These are phyloP conservation scores for Amanita jacksonii DNA, from an alignment of 768 basidiomycete species.

Conservation along the genomic window DNA sequence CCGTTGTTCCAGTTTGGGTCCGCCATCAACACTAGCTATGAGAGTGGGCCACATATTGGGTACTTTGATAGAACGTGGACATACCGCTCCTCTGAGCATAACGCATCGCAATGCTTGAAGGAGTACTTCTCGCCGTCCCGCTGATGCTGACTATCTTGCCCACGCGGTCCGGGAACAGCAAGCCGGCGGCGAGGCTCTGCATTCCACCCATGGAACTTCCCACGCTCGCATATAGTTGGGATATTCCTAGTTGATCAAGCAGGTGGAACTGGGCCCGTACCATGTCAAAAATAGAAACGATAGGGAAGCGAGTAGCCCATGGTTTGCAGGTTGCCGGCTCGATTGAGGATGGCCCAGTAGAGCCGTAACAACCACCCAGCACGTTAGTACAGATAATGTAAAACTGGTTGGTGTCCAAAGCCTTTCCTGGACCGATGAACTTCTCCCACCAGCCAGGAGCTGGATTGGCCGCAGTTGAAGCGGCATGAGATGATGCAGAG, in stretches of 20 bases:
- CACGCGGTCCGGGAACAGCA: slow-evolving; percentile 83
- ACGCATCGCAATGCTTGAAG: slow-evolving; percentile 90
- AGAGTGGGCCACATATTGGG: neutral
- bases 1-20: slow-evolving; percentile 99
- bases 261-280: slow-evolving; percentile 85
- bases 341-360: slow-evolving; percentile 85
- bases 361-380: slow-evolving; percentile 95
- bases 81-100: slow-evolving; percentile 93
- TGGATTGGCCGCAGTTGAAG: slow-evolving; percentile 67
- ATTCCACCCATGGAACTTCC: slow-evolving; percentile 97
- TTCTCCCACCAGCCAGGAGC: slow-evolving; percentile 97
- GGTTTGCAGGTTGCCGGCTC: slow-evolving; percentile 58
- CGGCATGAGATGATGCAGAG: slow-evolving; percentile 92
- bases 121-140: slow-evolving; percentile 87
- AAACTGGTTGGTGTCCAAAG: slow-evolving; percentile 87
- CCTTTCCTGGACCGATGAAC: slow-evolving; percentile 92
- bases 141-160: slow-evolving; percentile 90
- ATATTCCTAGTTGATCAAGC: slow-evolving; percentile 74
- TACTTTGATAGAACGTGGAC: slow-evolving; percentile 19
- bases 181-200: slow-evolving; percentile 94
- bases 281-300: slow-evolving; percentile 96
- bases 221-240: slow-evolving; percentile 86
- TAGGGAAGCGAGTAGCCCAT: slow-evolving; percentile 88
- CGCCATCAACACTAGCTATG: slow-evolving; percentile 81
- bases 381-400: slow-evolving; percentile 96